These are phyloP conservation scores for Cystofilobasidium bisporidii DNA, from an alignment of 768 basidiomycete species.

Conservation along the genomic window DNA sequence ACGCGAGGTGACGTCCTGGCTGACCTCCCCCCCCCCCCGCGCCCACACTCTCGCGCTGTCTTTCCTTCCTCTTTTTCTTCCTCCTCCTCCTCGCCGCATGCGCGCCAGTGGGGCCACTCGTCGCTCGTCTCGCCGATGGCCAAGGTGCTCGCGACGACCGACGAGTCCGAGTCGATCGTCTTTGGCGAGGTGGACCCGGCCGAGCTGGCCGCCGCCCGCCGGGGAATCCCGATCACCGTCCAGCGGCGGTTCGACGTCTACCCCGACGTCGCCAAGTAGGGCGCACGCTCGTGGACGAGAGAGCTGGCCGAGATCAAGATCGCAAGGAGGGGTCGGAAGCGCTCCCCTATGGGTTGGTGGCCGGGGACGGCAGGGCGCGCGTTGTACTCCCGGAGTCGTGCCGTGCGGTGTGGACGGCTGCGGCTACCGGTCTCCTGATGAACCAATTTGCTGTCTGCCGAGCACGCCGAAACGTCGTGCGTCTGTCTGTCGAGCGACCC, in stretches of 20 bases:
- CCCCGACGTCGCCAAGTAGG: background rate
- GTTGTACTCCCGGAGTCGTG: too few species aligned
- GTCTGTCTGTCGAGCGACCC: too few species aligned
- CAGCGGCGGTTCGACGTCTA: constrained; percentile 48
- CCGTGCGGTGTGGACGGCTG: too few species aligned
- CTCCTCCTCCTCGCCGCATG: background rate
- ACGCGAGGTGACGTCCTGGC: too few species aligned
- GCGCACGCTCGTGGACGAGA: too few species aligned
- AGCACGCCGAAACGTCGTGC: too few species aligned
- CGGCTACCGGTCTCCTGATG: too few species aligned
- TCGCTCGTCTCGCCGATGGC: constrained; percentile 57
- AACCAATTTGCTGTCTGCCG: too few species aligned
- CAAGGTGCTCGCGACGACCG: constrained; percentile 60
- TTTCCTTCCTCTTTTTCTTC: background rate
- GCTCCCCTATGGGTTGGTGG: too few species aligned
- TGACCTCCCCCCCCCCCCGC: background rate
- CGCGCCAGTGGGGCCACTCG: constrained; percentile 33
- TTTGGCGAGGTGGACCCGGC: constrained; percentile 68
- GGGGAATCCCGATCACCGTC: constrained; percentile 79
- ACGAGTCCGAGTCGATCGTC: constrained; percentile 66
- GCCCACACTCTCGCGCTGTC: background rate
- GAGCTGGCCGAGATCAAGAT: too few species aligned
- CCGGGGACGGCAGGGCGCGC: too few species aligned
- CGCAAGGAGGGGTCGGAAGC: too few species aligned
- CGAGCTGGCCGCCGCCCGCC: constrained; percentile 55